Base-by-base conservation (phyloP, 306 rosid genomes). In the Gastrolobium bilobum region DNA sequence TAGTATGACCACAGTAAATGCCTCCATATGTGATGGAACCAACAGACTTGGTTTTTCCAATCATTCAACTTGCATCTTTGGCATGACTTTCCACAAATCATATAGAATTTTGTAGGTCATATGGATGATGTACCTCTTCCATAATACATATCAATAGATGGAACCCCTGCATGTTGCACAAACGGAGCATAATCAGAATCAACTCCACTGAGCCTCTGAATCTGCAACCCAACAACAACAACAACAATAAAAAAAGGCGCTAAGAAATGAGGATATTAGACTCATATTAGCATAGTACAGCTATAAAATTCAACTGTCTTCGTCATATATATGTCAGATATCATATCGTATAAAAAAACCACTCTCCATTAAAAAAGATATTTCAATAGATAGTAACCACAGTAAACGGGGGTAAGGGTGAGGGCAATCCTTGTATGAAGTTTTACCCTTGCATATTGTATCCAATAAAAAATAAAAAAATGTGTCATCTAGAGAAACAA, bases 181-280 rank as follows among this genome's bases (percentile, higher is more conserved):
- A 95, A 95, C 9, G 98, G 89, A 57, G 94, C 97, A 79, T 89
- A 95, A 86, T 95, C 99, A 68, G 99, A 95, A 82, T 92, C 90
- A 50, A 85, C 80, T 56, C 90, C 85, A 70, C 96, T 84, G 20
- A 92, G 93, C 84, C 99, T 88, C 75, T 84, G 89, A 80, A 95
- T 88, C 97, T 92, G 90, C 83, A 86, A 81, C 60, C 77, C 79
- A 82, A 73, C 74, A 78, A 66, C 26, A 20, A 20, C 26, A 20
- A 20, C 26, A 20, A 20, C 26, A 20, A 20, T 1, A 69, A 79
- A 71, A 54, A 73, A 81, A 40, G n/a, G 13, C 4, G 66, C 73
- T 79, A 78, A 80, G 79, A 59, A 78, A 59, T 43, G 52, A 78
- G 60, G 64, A 66, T 33, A 50, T 56, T 64, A 52, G 57, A n/a